Evolutionary conservation across 305 asterid genomes (phyloP).

Genomic region (Fraxinus ornus): DNA sequence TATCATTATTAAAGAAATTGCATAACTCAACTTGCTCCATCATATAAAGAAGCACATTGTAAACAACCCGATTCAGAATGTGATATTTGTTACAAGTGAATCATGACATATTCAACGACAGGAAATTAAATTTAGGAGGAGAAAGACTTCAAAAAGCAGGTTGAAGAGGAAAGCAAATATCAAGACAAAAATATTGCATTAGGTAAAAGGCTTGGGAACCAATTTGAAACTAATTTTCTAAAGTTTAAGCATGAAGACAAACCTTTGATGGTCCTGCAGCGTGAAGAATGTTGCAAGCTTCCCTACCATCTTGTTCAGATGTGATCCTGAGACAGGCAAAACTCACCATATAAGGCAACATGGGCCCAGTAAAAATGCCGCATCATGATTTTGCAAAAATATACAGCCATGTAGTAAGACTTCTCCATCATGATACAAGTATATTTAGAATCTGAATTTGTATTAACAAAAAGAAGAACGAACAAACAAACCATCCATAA

Average conservation of each 20-base stretch:
- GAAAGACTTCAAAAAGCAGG: not conserved
- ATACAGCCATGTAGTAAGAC: not conserved
- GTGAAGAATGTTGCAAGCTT: conserved; percentile 89
- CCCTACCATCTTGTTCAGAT: conserved; percentile 89
- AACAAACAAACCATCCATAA: not conserved
- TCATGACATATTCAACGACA: not conserved
- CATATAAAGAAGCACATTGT: not conserved
- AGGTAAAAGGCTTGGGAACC: conserved; percentile 16
- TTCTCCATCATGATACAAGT: not conserved
- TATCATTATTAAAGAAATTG: no score
- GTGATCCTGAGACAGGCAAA: conserved; percentile 50
- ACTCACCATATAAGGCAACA: conserved; percentile 11
- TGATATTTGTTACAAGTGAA: not conserved
- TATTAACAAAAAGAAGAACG: not conserved
- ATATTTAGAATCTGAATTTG: not conserved
- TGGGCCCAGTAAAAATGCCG: not conserved
- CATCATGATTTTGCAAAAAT: not conserved
- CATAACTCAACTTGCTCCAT: not conserved
- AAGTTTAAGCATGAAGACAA: conserved; percentile 26
- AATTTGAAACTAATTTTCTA: not conserved
- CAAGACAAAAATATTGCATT: not conserved
- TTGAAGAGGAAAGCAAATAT: conserved; percentile 11
- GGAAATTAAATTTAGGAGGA: not conserved
- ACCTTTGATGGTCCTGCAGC: conserved; percentile 98
- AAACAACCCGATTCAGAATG: not conserved